These are phyloP conservation scores for Coffea humblotiana DNA, from an alignment of 305 asterid genomes.

Conservation along the genomic window DNA sequence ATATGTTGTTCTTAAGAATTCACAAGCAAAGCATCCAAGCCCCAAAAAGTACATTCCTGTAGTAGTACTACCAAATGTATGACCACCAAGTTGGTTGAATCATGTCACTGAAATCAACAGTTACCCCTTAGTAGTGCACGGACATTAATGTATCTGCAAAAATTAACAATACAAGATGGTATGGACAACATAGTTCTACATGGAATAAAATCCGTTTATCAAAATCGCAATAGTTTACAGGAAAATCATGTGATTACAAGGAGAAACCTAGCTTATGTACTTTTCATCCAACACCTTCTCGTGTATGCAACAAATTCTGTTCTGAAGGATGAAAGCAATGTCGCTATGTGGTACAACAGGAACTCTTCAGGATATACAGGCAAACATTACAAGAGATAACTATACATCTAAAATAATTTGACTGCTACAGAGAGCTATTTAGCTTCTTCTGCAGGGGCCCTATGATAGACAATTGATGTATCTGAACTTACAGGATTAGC, in stretches of 20 bases:
- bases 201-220: conserved; percentile 3
- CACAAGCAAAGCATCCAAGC: background rate
- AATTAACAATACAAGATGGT: background rate
- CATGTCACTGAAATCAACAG: background rate
- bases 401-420: conserved; percentile 15
- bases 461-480: conserved; percentile 49
- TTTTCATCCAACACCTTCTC: background rate
- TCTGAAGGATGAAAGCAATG: conserved; percentile 9
- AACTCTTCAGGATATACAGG: conserved; percentile 3
- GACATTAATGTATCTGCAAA: background rate
- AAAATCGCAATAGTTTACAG: background rate
- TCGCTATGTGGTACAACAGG: background rate
- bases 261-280: background rate
- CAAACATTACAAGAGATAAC: conserved; percentile 26
- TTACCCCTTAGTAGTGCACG: background rate
- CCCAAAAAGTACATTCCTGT: background rate
- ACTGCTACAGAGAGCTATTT: conserved; percentile 28
- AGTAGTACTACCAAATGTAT: background rate
- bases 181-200: background rate
- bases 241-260: background rate
- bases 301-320: background rate
- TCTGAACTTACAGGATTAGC: conserved; percentile 74
- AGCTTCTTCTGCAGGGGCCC: conserved; percentile 59
- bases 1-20: background rate
- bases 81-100: background rate